Conservation (phyloP, 805 yeast species). For the Spathaspora sp. region DNA sequence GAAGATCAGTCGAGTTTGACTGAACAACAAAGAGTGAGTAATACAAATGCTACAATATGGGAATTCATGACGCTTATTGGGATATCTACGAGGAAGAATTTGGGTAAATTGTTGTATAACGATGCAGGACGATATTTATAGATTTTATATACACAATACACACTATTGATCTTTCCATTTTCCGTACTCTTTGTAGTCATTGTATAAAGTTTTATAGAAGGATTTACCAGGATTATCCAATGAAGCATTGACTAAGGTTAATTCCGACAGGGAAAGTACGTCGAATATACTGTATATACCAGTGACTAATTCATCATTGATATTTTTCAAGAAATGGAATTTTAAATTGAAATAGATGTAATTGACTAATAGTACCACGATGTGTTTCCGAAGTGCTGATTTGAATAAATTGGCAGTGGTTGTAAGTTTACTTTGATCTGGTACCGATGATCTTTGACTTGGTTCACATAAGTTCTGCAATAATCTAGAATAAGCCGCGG, state of each 20-base stretch:
- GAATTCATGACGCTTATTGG: conserved; percentile 20
- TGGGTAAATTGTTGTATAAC: conserved; percentile 28
- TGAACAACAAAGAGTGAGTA: conserved; percentile 13
- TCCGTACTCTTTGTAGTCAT: conserved; percentile 71
- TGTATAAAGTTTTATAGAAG: conserved; percentile 62
- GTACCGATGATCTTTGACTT: conserved; percentile 22
- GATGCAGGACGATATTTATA: conserved; percentile 23
- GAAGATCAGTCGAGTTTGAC: conserved; percentile 5
- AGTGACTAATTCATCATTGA: conserved; percentile 47
- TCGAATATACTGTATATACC: conserved; percentile 67
- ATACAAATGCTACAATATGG: conserved; percentile 32
- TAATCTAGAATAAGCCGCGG: conserved; percentile 52
- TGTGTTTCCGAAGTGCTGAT: conserved; percentile 57
- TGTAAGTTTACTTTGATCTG: conserved; percentile 26
- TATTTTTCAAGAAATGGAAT: conserved; percentile 41
- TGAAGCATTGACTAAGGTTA: conserved; percentile 56
- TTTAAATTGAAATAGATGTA: conserved; percentile 55
- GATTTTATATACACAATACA: not conserved
- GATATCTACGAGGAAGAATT: conserved; percentile 15
- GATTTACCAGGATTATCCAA: conserved; percentile 69
- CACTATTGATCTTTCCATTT: conserved; percentile 68
- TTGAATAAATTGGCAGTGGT: conserved; percentile 56
- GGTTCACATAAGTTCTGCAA: conserved; percentile 76
- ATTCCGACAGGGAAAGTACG: conserved; percentile 62
- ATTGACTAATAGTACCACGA: conserved; percentile 56